Conservation (phyloP, 1,284 basidiomycete genomes). For the Boletellus deceptivus region DNA sequence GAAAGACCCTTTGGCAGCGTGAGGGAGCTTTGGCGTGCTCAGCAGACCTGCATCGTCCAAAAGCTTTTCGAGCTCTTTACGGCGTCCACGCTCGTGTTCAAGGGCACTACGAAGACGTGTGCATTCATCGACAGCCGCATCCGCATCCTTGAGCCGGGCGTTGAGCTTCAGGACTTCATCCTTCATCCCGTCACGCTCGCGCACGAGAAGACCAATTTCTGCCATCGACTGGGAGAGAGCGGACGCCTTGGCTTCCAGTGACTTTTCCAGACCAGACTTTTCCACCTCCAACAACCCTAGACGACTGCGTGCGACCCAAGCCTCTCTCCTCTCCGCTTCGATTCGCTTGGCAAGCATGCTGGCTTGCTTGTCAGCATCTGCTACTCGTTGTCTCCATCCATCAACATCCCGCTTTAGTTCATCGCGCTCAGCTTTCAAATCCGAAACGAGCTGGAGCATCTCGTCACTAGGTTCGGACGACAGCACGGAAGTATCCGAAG, state of each 20-base stretch:
- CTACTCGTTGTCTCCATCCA: constrained; percentile 69
- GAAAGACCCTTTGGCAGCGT: constrained; percentile 8
- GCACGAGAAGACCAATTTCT: constrained; percentile 34
- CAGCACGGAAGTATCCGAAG: constrained; percentile 47
- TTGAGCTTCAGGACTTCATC: constrained; percentile 36
- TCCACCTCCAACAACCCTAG: constrained; percentile 63
- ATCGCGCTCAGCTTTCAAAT: constrained; percentile 76
- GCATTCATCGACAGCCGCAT: constrained; percentile 35
- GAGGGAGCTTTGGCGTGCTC: constrained; percentile 29
- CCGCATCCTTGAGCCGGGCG: constrained; percentile 32
- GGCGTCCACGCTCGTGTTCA: constrained; percentile 37
- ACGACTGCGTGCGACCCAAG: constrained; percentile 71
- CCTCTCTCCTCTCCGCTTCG: constrained; percentile 68
- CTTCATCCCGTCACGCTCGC: constrained; percentile 34
- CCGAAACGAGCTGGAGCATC: constrained; percentile 67
- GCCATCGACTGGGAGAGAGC: constrained; percentile 34
- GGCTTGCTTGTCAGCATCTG: constrained; percentile 64
- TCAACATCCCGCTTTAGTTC: constrained; percentile 75
- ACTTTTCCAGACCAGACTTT: constrained; percentile 51
- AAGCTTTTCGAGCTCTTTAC: constrained; percentile 43
- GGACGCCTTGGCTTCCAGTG: constrained; percentile 41
- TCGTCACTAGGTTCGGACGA: constrained; percentile 61
- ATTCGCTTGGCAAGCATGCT: constrained; percentile 58
- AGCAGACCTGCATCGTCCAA: constrained; percentile 39
- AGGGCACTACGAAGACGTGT: constrained; percentile 35